Base-by-base conservation (phyloP, 179 eudicot genomes). In the Beta macrorhiza region DNA sequence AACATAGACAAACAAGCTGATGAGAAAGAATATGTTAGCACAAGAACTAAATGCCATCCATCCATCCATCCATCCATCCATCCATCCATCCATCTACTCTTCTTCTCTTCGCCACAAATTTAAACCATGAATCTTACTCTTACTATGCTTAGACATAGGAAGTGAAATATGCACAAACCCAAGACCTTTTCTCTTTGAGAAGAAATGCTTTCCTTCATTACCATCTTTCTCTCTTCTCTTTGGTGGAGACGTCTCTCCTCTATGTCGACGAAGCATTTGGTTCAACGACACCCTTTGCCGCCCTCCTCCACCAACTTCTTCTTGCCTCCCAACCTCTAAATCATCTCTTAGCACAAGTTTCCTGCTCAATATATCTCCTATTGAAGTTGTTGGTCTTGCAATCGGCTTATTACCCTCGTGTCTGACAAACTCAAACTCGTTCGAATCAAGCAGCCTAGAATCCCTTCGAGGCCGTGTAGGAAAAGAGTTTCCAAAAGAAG, bases 211-310 rank as follows among this genome's bases (percentile, higher is more conserved):
- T 9, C 76, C 67, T 44, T 75, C 82, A 52, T 72, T 68, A 5
- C 78, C 56, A 14, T 69, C 78, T 15, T 80, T 77, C 53, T 80
- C 83, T 19, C 80, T 69, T 78, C 84, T 77, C 65, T 61, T 72
- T 16, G 61, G 77, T 0, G 55, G 64, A 13, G 81, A 80, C 1
- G 76, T 65, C 45, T 85, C 87, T 52, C 82, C 82, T 20, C 86
- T 75, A 29, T 86, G 85, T 77, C 61, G 65, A 0, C 81, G 65
- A 7, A 87, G 79, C 89, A 87, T 87, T 37, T 87, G 89, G 67
- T 87, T 83, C 76, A 87, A 47, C 13, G 89, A 85, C 84, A 85
- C 89, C 83, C 89, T 85, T 63, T 80, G 84, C 75, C 82, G 73
- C 16, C 81, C 85, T 49, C 49, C 67, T 12, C 55, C 52, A 11